These are phyloP conservation scores for Trapa bicornis DNA, from an alignment of 345 rosid species.

Conservation along the genomic window DNA sequence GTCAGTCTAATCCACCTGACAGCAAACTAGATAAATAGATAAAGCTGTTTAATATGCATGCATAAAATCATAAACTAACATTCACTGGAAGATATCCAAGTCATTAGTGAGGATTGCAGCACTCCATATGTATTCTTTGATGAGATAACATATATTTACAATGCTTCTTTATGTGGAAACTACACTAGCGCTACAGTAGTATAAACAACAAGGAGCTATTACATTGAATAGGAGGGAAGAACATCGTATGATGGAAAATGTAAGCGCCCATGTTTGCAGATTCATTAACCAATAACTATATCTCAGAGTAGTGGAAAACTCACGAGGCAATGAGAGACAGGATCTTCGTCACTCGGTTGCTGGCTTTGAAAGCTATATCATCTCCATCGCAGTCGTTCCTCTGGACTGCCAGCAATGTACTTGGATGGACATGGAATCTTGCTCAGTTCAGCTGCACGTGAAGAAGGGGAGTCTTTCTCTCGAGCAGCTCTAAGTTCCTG, in stretches of 20 bases:
- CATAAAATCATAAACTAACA: not conserved
- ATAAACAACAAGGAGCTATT: not conserved
- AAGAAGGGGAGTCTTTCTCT: conserved; percentile 24
- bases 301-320: not conserved
- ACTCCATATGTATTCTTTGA: not conserved
- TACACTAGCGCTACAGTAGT: not conserved
- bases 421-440: conserved; percentile 4
- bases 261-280: not conserved
- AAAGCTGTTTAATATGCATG: no score
- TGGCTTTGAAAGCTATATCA: not conserved
- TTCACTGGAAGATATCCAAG: not conserved
- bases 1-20: no score
- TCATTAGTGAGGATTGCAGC: not conserved
- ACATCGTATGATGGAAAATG: not conserved
- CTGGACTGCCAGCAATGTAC: not conserved
- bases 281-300: not conserved
- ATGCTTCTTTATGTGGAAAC: not conserved
- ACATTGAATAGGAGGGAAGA: not conserved
- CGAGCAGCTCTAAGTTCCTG: conserved; percentile 37
- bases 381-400: conserved; percentile 24
- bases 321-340: not conserved
- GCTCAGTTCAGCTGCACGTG: conserved; percentile 5
- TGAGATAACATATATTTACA: not conserved
- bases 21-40: no score
- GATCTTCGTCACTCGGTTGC: not conserved